phyloP scores from a whole-genome alignment of 2,329 filamentous ascomycete species.

The Chaetothyriales sp. region DNA sequence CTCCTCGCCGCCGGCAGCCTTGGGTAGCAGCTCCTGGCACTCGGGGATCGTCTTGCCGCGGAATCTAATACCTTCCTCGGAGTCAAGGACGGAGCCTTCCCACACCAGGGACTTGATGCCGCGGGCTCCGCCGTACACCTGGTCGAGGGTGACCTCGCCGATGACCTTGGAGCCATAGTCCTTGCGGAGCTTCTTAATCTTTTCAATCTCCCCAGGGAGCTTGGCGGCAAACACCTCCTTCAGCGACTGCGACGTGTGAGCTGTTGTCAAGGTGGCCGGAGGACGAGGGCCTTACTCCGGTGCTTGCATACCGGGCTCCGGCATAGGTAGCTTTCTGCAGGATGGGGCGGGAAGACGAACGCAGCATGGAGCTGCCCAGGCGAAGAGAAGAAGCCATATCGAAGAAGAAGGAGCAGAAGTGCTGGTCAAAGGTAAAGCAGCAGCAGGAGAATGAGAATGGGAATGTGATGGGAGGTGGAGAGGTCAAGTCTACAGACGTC shows the following conservation, averaged over 20 bases:
- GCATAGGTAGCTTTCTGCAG: slow-evolving; percentile 60
- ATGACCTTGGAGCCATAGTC: slow-evolving; percentile 89
- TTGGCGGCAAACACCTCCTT: slow-evolving; percentile 98
- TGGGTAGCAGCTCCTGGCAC: slow-evolving; percentile 93
- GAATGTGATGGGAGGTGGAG: slow-evolving; percentile 4
- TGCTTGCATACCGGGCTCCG: slow-evolving; percentile 68
- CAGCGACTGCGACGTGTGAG: slow-evolving; percentile 61
- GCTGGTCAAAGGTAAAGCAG: slow-evolving; percentile 7
- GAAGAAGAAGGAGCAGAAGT: slow-evolving; percentile 21
- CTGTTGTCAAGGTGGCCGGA: slow-evolving; percentile 57
- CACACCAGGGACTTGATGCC: slow-evolving; percentile 97
- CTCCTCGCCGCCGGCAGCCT: slow-evolving; percentile 91
- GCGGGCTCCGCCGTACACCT: slow-evolving; percentile 97
- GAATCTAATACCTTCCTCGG: slow-evolving; percentile 98
- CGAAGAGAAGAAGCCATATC: slow-evolving; percentile 75
- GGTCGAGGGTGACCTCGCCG: slow-evolving; percentile 96
- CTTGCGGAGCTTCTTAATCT: slow-evolving; percentile 97
- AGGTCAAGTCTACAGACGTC: slow-evolving; percentile 22
- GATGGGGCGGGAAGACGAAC: slow-evolving; percentile 56
- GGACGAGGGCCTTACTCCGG: slow-evolving; percentile 75
- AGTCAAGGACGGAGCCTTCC: slow-evolving; percentile 95
- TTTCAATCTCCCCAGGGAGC: slow-evolving; percentile 90
- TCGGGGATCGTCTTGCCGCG: slow-evolving; percentile 98
- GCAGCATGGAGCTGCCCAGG: slow-evolving; percentile 66
- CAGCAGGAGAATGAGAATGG: slow-evolving; percentile 2